Percentiles rank a stretch among this genome's conserved stretches.
phyloP scores from a whole-genome alignment of 2,329 filamentous ascomycete genomes.

The Triangularia verruculosa region DNA sequence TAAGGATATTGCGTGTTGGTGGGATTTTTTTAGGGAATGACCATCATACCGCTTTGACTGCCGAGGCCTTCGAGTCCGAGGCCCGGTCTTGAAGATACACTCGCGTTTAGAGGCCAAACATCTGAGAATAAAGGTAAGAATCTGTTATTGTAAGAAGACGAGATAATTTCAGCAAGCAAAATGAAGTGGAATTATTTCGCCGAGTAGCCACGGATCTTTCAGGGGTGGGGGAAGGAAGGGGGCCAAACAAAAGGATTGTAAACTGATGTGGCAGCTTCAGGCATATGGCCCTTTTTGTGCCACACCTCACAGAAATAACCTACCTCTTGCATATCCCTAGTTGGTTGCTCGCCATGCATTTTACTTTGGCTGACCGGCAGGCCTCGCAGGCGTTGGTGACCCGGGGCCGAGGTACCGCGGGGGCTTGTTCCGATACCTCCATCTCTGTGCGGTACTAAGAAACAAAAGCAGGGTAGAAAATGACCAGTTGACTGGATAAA shows the following conservation, averaged over 20 bases:
- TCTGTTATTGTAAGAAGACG: background rate
- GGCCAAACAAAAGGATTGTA: background rate
- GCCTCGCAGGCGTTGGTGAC: conserved; percentile 52
- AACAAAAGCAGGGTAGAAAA: background rate
- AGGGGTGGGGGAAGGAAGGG: background rate
- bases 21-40: background rate
- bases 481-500: background rate
- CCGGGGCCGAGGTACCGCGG: conserved; percentile 29
- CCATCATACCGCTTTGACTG: conserved; percentile 42
- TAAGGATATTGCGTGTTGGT: no score
- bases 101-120: conserved; percentile 53
- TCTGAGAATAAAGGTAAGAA: conserved; percentile 34
- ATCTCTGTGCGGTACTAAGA: background rate
- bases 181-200: background rate
- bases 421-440: conserved; percentile 15
- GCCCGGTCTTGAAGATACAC: conserved; percentile 50
- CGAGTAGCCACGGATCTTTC: background rate
- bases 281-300: background rate
- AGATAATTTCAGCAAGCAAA: background rate
- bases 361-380: conserved; percentile 52
- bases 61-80: conserved; percentile 48
- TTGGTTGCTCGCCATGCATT: conserved; percentile 48
- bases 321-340: conserved; percentile 52
- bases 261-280: no score
- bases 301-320: conserved; percentile 9